phyloP scores from a whole-genome alignment of 2,329 filamentous ascomycete species.

The Pyricularia sp. region DNA sequence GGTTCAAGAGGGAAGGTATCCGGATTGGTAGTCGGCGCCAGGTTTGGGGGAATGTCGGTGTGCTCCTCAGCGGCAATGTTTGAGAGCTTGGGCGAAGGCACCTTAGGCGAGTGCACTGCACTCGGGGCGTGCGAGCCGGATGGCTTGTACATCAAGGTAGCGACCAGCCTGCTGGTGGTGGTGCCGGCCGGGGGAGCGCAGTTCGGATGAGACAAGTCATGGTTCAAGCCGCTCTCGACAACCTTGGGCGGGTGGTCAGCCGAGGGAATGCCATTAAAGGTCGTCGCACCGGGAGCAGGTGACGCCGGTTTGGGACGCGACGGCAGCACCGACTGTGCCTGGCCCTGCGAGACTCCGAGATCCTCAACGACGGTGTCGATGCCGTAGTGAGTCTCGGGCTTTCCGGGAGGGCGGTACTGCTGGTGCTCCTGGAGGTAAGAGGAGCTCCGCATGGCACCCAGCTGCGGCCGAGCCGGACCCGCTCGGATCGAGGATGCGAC shows the following conservation, averaged over 20 bases:
- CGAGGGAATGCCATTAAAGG: constrained; percentile 53
- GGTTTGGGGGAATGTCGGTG: constrained; percentile 38
- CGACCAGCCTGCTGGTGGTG: constrained; percentile 39
- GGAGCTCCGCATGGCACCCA: constrained; percentile 46
- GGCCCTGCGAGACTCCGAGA: constrained; percentile 1
- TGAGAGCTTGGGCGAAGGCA: constrained; percentile 14
- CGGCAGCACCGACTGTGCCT: constrained; percentile 23
- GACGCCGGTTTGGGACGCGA: constrained; percentile 19
- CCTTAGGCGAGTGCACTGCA: constrained; percentile 24
- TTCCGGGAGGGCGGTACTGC: constrained; percentile 48
- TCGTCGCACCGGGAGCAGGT: neutral
- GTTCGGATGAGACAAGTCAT: constrained; percentile 54
- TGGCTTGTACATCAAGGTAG: constrained; percentile 54
- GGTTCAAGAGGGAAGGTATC: constrained; percentile 53
- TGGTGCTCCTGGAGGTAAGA: constrained; percentile 56
- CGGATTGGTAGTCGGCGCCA: constrained; percentile 49
- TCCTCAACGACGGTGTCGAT: constrained; percentile 59
- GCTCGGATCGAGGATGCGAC: constrained; percentile 11
- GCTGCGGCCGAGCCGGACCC: constrained; percentile 32
- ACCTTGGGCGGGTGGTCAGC: constrained; percentile 49
- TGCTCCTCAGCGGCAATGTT: constrained; percentile 12
- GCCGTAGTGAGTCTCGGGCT: constrained; percentile 46
- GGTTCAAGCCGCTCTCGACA: constrained; percentile 52
- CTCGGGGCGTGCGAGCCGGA: constrained; percentile 18
- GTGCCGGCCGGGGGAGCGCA: constrained; percentile 44